Conservation (phyloP, 306 rosid species). For the Pterocarpus macrocarpus region DNA sequence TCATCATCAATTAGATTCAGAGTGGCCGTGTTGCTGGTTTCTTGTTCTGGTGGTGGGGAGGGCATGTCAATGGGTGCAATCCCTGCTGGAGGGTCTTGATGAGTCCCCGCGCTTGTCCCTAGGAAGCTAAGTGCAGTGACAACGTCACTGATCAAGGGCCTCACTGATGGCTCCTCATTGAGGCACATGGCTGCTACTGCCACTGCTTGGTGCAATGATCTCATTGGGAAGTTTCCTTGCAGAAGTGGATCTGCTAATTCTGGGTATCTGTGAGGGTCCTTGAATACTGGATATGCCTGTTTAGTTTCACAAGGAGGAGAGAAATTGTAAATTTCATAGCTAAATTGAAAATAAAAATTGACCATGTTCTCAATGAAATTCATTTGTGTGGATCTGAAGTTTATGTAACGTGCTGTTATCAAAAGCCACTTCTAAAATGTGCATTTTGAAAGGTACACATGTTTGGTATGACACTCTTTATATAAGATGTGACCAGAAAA, state of each 20-base stretch:
- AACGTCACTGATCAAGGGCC: constrained; percentile 84
- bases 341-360: background rate
- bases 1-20: constrained; percentile 49
- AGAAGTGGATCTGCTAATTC: constrained; percentile 78
- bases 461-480: no score
- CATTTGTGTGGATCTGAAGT: background rate
- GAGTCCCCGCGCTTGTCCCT: constrained; percentile 47
- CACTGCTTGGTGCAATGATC: constrained; percentile 83
- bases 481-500: background rate
- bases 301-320: background rate
- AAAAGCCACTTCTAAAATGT: background rate
- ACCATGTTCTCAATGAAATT: background rate
- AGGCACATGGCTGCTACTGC: constrained; percentile 99
- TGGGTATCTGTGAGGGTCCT: constrained; percentile 60
- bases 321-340: background rate
- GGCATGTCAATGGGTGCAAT: constrained; percentile 39
- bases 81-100: constrained; percentile 24
- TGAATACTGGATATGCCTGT: constrained; percentile 81
- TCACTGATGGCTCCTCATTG: constrained; percentile 76
- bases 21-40: background rate
- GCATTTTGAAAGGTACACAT: no score
- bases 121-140: constrained; percentile 90
- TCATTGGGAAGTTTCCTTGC: constrained; percentile 57
- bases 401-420: background rate
- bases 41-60: constrained; percentile 43